Base-by-base conservation (phyloP, 2,329 filamentous ascomycete genomes). In the Fulvia fulva region DNA sequence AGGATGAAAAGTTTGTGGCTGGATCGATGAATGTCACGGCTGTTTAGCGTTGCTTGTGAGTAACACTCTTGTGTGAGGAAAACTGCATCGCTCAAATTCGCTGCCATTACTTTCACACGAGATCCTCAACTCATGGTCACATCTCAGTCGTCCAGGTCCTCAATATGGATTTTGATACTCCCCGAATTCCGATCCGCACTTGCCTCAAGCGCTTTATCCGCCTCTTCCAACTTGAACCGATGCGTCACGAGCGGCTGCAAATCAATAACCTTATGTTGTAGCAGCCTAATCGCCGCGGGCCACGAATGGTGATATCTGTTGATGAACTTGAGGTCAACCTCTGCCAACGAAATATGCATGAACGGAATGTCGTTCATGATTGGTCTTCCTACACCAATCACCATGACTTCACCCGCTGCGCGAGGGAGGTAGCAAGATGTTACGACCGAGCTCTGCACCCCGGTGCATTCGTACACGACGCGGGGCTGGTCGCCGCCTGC, bases 221-320 rank as follows among this genome's bases (percentile, higher is more conserved):
- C 84, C 60, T 82, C 76, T 60, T 88, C 85, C 23, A 89, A 73
- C 0, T 83, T 80, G 61, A 84, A 87, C 0, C 76, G 78, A 69
- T 89, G 86, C 11, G 85, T 84, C 3, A 89, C 81, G 19, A 88
- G 72, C 51, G 78, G 80, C 67, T 85, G 85, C 21, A 87, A 74
- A 67, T 88, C 80, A 8, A 89, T 68, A 1, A 88, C 77, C 0
- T 81, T 81, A 3, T 84, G 83, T 43, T 77, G 79, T 26, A 89
- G 68, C 50, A 82, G 83, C 6, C 81, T 77, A 32, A 89, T 86
- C 0, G 83, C 87, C 0, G 82, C 80, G 0, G 86, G 86, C 86
- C 87, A 89, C 0, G 86, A 88, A 66, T 89, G 85, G 43, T 81
- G 78, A 68, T 89, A 89, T 7, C 87, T 78, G 70, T 89, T 88